Base-by-base conservation (phyloP, 2,329 filamentous ascomycete genomes). In the Fusarium sublunatum region DNA sequence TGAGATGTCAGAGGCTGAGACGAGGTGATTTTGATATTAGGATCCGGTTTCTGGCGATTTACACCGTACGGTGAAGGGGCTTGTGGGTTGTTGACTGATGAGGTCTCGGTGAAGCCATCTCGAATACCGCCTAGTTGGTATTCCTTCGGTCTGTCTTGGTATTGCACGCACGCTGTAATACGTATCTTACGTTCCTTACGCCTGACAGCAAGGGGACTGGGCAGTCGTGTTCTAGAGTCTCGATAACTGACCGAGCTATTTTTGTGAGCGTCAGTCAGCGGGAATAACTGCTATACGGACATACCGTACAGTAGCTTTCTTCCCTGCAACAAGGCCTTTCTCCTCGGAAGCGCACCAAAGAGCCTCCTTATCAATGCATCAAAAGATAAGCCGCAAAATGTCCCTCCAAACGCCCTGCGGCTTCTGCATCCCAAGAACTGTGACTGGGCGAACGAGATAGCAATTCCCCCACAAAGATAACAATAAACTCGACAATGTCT, bases 331-430 rank as follows among this genome's bases (percentile, higher is more conserved):
- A 7, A 32, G 24, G 24, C 34, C 40, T 58, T 60, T 67, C 57
- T 66, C 64, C 64, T 66, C 64, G 64, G 63, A 66, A 49, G 10
- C 34, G 26, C 35, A 35, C 12, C 13, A 19, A 19, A 11, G 39
- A 51, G 26, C 31, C 19, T 42, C 29, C 53, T 66, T 64, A 53
- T 50, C 61, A 67, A 50, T 49, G 2, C 28, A 6, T 40, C n/a
- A 22, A 46, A 19, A 59, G 63, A 66, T 67, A 66, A 66, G 63
- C 46, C 60, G 40, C 49, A 61, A 41, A 24, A 49, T 25, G 57
- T 44, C 32, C 35, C 29, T 19, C 36, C 24, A n/a, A 7, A 34
- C n/a, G 31, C 29, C 5, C 15, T 40, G 22, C 12, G 22, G 19
- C 19, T 40, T 58, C 61, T 64, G 34, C 54, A 65, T 60, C 50